Percentiles rank a stretch among this genome's conserved stretches.
phyloP scores from a whole-genome alignment of 805 yeast genomes.

The Teunomyces funiuensis region DNA sequence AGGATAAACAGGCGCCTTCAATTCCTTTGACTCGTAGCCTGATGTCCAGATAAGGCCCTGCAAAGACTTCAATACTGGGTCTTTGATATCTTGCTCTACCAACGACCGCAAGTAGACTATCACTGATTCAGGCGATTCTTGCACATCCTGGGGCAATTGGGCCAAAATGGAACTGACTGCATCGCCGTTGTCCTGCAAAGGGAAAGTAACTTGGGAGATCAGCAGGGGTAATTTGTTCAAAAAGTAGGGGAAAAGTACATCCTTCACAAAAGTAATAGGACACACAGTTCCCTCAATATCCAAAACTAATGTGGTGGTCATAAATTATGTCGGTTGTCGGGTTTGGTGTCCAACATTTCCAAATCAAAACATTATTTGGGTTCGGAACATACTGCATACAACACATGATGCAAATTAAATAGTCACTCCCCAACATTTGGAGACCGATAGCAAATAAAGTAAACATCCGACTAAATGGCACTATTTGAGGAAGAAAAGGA shows the following conservation, averaged over 20 bases:
- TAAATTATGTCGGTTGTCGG: not conserved
- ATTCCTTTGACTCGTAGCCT: constrained; percentile 77
- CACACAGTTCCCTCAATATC: constrained; percentile 95
- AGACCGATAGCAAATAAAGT: not conserved
- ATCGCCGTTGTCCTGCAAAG: constrained; percentile 15
- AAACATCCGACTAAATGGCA: not conserved
- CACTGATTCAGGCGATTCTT: constrained; percentile 30
- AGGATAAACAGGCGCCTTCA: constrained; percentile 70
- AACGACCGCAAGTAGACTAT: constrained; percentile 51
- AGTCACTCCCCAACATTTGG: not conserved
- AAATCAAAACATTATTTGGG: not conserved
- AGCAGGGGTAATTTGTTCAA: constrained; percentile 44
- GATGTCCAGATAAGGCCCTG: constrained; percentile 83
- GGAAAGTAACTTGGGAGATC: constrained; percentile 29
- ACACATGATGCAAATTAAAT: not conserved
- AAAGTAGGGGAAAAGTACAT: constrained; percentile 75
- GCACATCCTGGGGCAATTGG: constrained; percentile 45
- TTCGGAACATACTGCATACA: not conserved
- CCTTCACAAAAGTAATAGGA: constrained; percentile 86
- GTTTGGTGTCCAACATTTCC: not conserved
- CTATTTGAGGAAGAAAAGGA: constrained; percentile 22
- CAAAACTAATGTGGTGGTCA: constrained; percentile 38
- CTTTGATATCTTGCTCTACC: constrained; percentile 71
- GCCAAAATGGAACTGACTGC: constrained; percentile 33
- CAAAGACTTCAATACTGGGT: constrained; percentile 68